These are phyloP conservation scores for Lactarius hatsudake DNA, from an alignment of 768 basidiomycete species.

Conservation along the genomic window DNA sequence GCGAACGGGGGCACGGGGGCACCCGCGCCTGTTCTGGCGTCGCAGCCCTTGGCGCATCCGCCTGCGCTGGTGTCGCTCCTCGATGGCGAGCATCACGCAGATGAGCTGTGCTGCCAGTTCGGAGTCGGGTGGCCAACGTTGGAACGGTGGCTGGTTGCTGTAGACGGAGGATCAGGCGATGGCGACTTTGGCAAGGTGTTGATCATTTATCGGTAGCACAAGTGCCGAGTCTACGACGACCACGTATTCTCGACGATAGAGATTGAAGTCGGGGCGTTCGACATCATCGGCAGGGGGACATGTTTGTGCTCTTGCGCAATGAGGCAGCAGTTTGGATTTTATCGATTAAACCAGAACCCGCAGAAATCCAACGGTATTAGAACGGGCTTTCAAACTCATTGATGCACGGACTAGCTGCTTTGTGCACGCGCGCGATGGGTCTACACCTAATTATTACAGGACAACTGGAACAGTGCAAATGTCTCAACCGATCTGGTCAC, in stretches of 20 bases:
- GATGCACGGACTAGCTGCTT: no score
- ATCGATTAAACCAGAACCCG: no score
- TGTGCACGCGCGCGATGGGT: no score
- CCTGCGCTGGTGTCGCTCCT: constrained; percentile 57
- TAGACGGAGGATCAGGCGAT: constrained; percentile 59
- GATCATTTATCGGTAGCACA: constrained; percentile 65
- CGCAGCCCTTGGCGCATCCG: constrained; percentile 44
- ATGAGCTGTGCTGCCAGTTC: constrained; percentile 83
- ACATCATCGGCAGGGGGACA: neutral
- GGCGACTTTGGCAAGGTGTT: constrained; percentile 71
- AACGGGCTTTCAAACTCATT: no score
- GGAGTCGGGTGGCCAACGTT: constrained; percentile 81
- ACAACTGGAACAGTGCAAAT: no score
- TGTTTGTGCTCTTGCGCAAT: neutral
- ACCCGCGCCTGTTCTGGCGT: constrained; percentile 15
- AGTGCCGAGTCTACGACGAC: neutral
- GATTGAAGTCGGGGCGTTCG: neutral
- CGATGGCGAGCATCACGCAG: constrained; percentile 89
- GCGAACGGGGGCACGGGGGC: constrained; percentile 25
- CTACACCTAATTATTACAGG: no score
- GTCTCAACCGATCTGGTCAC: no score
- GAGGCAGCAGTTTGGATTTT: no score
- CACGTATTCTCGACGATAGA: no score
- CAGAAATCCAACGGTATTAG: no score
- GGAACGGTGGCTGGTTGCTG: constrained; percentile 62